Base-by-base conservation (phyloP, 2,329 filamentous ascomycete species). In the Blastomyces parvus region DNA sequence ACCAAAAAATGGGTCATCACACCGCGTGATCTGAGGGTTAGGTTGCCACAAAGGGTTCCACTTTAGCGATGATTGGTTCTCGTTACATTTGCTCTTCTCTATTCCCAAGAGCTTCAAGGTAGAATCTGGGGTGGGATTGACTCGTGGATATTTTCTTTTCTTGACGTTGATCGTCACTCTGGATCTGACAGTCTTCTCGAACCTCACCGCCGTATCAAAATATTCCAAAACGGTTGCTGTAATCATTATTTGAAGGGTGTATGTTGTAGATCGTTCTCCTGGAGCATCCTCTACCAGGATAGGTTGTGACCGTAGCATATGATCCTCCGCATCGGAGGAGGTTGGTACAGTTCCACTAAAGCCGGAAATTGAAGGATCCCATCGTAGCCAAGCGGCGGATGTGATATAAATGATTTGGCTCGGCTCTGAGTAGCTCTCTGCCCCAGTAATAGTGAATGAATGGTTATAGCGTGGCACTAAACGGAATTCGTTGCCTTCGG, bases 301-400 rank as follows among this genome's bases (percentile, higher is more conserved):
- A 9, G 50, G 27, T 38, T 63, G 60, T 9, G 40, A 38, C 22
- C 62, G 33, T 13, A 63, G 7, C 14, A 56, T 38, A 14, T 53
- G 61, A 25, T 63, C 44, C 38, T 38, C 30, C n/a, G n/a, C 17
- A 30, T 66, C 63, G 48, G 67, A 68, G 53, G 60, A 67, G 44
- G 64, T 65, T 40, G 69, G 70, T n/a, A 71, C 65, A 22, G 65
- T 62, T 42, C 70, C 70, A 57, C 25, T 61, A 50, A 71, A 71
- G 17, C 63, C 56, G 1, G 53, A 36, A 19, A 52, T 48, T 3
- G 56, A 42, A n/a, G 60, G 9, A 52, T 69, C 63, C 69, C 68
- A 71, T n/a, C 33, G 40, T 60, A 71, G 64, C 69, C 69, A 71
- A 30, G n/a, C 17, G 42, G 66, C 40, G 25, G 62, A 25, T 33